Evolutionary conservation across 2,329 filamentous ascomycete species (phyloP), one percentile per base, ranked within the genome.

Genomic region (Biscogniauxia sp.): DNA sequence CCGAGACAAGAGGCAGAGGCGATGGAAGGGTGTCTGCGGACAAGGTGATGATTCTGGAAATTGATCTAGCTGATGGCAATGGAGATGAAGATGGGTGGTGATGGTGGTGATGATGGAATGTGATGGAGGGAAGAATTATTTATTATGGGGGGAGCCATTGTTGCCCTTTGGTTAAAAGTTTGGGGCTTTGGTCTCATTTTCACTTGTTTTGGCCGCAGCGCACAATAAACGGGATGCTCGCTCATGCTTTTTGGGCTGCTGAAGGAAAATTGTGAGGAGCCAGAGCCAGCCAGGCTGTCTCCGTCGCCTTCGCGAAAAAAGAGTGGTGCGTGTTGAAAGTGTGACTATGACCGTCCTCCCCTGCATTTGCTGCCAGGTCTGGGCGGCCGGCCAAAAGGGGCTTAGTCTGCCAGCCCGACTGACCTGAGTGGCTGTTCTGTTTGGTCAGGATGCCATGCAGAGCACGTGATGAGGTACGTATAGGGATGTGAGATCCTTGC

Each of bases 111-210:
- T 55, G 62, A 61, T 56, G 63, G 64, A 64, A 63, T 65, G 60
- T 61, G 63, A 66, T 66, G 64, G 65, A 64, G 66, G 64, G 64
- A 64, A 63, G 64, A 63, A 64, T 66, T 64, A 66, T 63, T 68
- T 70, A 70, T 73, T 75, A 74, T 73, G 72, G 73, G 73, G 72
- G 73, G 68, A 68, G 72, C 69, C 73, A 73, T 75, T 71, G 68
- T 70, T 67, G 66, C 62, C 61, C 59, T 68, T 68, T 70, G 68
- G 68, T 69, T 57, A 62, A 65, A 70, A 69, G 71, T 70, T 73
- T 73, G 72, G 72, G 70, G 69, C 70, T 68, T 71, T 71, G 72
- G 72, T 74, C 72, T 74, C 72, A 74, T 74, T 74, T 74, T 69
- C 64, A 65, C 61, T 67, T 56, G 64, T 64, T 69, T 68, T 71